phyloP scores from a whole-genome alignment of 495 filamentous ascomycete genomes.

The Schizothecium vesticola region DNA sequence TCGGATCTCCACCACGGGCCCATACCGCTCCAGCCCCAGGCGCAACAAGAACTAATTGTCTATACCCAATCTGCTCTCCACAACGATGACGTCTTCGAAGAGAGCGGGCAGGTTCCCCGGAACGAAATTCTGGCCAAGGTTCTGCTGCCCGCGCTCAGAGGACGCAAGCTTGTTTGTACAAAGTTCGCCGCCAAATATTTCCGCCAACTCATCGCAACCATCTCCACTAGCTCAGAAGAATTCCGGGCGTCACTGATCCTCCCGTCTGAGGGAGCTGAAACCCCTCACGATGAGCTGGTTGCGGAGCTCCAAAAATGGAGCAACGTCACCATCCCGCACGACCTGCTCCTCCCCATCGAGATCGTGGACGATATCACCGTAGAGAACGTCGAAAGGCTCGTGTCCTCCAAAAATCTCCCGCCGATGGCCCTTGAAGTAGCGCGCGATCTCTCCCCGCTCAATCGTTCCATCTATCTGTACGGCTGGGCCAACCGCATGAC shows the following conservation, averaged over 20 bases:
- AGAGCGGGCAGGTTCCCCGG: conserved; percentile 24
- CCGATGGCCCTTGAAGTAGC: conserved; percentile 25
- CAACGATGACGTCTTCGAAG: conserved; percentile 34
- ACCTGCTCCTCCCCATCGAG: conserved; percentile 24
- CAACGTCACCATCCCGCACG: conserved; percentile 20
- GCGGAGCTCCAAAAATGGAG: conserved; percentile 21
- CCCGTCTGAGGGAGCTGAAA: background rate
- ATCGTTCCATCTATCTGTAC: conserved; percentile 29
- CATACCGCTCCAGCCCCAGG: conserved; percentile 22
- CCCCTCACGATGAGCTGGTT: conserved; percentile 9
- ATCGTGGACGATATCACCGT: conserved; percentile 26
- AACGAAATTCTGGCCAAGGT: conserved; percentile 30
- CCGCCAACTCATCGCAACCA: conserved; percentile 33
- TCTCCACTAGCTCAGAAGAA: conserved; percentile 37
- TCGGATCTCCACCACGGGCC: conserved; percentile 38
- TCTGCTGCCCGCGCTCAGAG: conserved; percentile 32
- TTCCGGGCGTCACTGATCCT: conserved; percentile 29
- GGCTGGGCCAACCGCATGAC: conserved; percentile 26
- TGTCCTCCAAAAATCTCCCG: conserved; percentile 18
- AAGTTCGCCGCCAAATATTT: conserved; percentile 33
- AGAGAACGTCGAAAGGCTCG: conserved; percentile 11
- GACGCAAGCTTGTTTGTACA: conserved; percentile 35
- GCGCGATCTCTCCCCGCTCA: conserved; percentile 23
- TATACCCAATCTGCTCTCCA: conserved; percentile 25
- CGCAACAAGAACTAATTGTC: conserved; percentile 32